phyloP scores from a whole-genome alignment of 2,329 filamentous ascomycete species.

The Mycocentrospora acerina region DNA sequence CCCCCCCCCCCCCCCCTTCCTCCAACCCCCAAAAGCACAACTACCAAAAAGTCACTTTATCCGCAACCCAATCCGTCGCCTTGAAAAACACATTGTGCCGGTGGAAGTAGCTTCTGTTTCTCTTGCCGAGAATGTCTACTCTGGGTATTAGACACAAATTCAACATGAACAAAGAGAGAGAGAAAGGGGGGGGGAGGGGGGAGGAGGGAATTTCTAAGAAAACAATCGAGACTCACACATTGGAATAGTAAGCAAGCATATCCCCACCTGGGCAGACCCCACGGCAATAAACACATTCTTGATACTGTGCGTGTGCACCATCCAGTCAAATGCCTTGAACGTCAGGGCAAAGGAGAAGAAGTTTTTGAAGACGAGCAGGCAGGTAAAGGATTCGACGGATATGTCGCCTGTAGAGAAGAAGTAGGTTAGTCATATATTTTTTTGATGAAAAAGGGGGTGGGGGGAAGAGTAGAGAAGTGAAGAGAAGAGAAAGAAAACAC shows the following conservation, averaged over 20 bases:
- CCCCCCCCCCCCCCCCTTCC: too few relatives aligned
- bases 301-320: slow-evolving; percentile 61
- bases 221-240: slow-evolving; percentile 65
- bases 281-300: slow-evolving; percentile 70
- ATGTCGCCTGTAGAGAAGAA: slow-evolving; percentile 61
- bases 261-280: slow-evolving; percentile 72
- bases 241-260: slow-evolving; percentile 74
- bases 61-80: slow-evolving; percentile 32
- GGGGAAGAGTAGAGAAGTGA: not conserved
- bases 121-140: slow-evolving; percentile 40
- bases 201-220: too few relatives aligned
- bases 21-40: too few relatives aligned
- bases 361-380: slow-evolving; percentile 91
- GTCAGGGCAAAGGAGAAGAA: slow-evolving; percentile 87
- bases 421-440: too few relatives aligned
- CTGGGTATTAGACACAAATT: slow-evolving; percentile 1
- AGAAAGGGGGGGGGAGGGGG: too few relatives aligned
- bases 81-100: slow-evolving; percentile 39
- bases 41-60: slow-evolving; percentile 19
- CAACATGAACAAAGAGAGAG: too few relatives aligned
- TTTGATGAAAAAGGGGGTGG: too few relatives aligned
- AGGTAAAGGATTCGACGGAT: slow-evolving; percentile 84
- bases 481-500: slow-evolving; percentile 4
- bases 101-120: slow-evolving; percentile 36
- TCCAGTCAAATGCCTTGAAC: slow-evolving; percentile 82